These are phyloP conservation scores for Berkeleyomyces basicola DNA, from an alignment of 2,329 filamentous ascomycete genomes.

Conservation along the genomic window DNA sequence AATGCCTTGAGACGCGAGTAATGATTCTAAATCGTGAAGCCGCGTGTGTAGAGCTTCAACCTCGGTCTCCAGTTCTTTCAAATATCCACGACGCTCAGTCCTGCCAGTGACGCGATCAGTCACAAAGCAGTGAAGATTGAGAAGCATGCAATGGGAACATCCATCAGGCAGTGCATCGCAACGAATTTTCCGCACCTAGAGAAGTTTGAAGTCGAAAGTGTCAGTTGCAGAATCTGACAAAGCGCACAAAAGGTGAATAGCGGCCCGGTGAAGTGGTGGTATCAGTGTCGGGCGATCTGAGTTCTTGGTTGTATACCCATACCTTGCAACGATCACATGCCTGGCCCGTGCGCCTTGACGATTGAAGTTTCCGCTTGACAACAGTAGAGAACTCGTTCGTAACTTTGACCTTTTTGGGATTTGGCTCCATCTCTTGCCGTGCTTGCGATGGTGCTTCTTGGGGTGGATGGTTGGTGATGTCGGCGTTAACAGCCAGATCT, in stretches of 20 bases:
- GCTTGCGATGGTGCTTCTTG: neutral
- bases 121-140: conserved; percentile 62
- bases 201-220: conserved; percentile 24
- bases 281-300: no score
- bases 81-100: conserved; percentile 61
- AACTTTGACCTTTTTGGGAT: conserved; percentile 3
- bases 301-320: conserved; percentile 26
- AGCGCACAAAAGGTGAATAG: neutral
- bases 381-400: conserved; percentile 36
- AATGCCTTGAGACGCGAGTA: conserved; percentile 43
- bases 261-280: neutral
- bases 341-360: conserved; percentile 54
- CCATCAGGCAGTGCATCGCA: conserved; percentile 69
- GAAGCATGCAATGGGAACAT: conserved; percentile 65
- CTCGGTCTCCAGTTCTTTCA: conserved; percentile 59
- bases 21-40: conserved; percentile 50
- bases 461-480: neutral
- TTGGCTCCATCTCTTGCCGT: neutral
- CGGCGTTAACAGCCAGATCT: neutral
- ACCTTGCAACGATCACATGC: conserved; percentile 75
- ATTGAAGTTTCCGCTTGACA: conserved; percentile 38
- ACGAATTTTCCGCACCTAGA: conserved; percentile 60
- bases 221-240: conserved; percentile 14
- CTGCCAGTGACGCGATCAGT: conserved; percentile 77
- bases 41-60: conserved; percentile 49